Evolutionary conservation across 805 yeast species (phyloP).

Genomic region (Wickerhamomyces alni): DNA sequence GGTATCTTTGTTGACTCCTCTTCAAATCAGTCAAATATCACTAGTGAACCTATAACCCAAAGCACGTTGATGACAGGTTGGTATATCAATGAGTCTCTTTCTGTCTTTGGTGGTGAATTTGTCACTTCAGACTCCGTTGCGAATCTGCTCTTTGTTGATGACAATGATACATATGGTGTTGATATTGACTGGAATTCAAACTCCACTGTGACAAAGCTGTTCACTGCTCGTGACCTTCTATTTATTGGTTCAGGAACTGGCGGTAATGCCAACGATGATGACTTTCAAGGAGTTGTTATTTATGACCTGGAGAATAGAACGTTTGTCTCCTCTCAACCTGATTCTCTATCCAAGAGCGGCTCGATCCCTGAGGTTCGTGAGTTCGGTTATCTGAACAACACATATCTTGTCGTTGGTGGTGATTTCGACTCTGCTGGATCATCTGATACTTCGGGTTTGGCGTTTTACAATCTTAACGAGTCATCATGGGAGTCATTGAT

Average conservation of each 20-base stretch:
- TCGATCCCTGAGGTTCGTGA: constrained; percentile 33
- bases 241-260: constrained; percentile 42
- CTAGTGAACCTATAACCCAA: constrained; percentile 8
- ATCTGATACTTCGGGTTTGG: constrained; percentile 53
- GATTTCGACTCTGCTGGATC: constrained; percentile 55
- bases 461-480: constrained; percentile 53
- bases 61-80: constrained; percentile 29
- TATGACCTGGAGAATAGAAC: constrained; percentile 40
- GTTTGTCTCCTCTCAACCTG: constrained; percentile 11
- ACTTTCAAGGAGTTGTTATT: constrained; percentile 41
- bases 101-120: constrained; percentile 60
- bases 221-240: constrained; percentile 21
- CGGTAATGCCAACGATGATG: constrained; percentile 17
- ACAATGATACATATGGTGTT: constrained; percentile 22
- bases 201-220: constrained; percentile 14
- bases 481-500: constrained; percentile 46
- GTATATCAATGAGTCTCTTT: constrained; percentile 39
- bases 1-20: constrained; percentile 8
- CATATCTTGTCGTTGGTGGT: constrained; percentile 66
- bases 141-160: constrained; percentile 21
- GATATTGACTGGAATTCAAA: constrained; percentile 22
- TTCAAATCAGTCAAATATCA: constrained; percentile 15
- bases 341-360: constrained; percentile 16
- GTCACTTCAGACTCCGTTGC: constrained; percentile 19
- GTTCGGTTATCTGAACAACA: constrained; percentile 25